Evolutionary conservation across 768 basidiomycete species (phyloP).

Genomic region (Tephrocybe sp.): DNA sequence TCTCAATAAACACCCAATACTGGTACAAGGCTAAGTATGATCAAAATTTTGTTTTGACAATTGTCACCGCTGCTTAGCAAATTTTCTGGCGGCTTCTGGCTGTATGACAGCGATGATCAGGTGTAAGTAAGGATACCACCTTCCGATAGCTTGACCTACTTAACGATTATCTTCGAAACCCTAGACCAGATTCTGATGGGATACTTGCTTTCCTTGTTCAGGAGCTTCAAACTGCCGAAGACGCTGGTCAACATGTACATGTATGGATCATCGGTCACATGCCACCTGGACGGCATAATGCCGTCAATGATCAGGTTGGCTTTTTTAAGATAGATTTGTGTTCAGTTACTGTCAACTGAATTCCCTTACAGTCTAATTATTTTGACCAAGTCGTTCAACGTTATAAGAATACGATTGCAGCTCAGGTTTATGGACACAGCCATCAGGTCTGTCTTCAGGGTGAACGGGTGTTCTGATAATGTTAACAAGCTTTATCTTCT

Average conservation of each 20-base stretch:
- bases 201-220: slow-evolving; percentile 51
- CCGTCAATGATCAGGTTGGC: slow-evolving; percentile 48
- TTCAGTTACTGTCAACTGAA: background rate
- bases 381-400: slow-evolving; percentile 61
- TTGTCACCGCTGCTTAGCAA: background rate
- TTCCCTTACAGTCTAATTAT: slow-evolving; percentile 48
- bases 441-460: slow-evolving; percentile 32
- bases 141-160: background rate
- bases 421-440: slow-evolving; percentile 61
- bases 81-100: slow-evolving; percentile 43
- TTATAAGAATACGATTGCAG: slow-evolving; percentile 57
- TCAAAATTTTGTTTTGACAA: background rate
- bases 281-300: slow-evolving; percentile 47
- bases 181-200: slow-evolving; percentile 56
- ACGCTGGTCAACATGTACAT: slow-evolving; percentile 52
- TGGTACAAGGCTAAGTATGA: slow-evolving; percentile 60
- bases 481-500: background rate
- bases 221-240: slow-evolving; percentile 58
- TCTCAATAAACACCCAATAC: slow-evolving; percentile 59
- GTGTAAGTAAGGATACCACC: slow-evolving; percentile 30
- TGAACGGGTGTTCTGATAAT: too few species aligned
- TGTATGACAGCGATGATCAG: slow-evolving; percentile 50
- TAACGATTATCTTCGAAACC: background rate
- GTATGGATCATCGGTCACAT: slow-evolving; percentile 65
- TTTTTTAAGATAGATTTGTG: background rate